Evolutionary conservation across 176 grass and related monocot genomes (phyloP).

Genomic region (Triticum dicoccoides): DNA sequence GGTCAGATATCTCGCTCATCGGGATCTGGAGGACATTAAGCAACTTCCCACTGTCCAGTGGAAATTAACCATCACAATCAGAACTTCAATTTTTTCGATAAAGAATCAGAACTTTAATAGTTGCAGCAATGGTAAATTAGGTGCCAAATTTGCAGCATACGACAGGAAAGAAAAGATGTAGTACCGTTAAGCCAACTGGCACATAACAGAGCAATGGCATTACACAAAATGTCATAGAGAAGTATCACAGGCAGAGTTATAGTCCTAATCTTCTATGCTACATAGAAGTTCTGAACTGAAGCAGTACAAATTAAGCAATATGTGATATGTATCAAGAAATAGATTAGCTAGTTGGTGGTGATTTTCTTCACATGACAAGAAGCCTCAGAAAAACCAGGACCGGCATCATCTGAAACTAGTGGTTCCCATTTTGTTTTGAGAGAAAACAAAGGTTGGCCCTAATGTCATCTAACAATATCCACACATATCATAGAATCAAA

Average conservation of each 20-base stretch:
- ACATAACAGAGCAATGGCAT: background rate
- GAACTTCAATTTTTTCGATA: background rate
- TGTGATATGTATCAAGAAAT: background rate
- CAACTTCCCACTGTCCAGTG: conserved; percentile 35
- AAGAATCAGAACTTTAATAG: background rate
- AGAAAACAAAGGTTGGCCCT: background rate
- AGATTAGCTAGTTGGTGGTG: background rate
- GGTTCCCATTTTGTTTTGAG: background rate
- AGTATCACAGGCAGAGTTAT: background rate
- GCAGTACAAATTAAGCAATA: background rate
- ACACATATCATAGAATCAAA: background rate
- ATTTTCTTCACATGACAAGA: background rate
- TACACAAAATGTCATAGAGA: background rate
- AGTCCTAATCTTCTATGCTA: background rate
- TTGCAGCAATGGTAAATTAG: background rate
- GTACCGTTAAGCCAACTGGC: background rate
- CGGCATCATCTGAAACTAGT: background rate
- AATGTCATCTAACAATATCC: background rate
- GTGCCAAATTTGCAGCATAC: background rate
- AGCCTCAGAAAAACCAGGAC: background rate
- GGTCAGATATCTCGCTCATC: conserved; percentile 54
- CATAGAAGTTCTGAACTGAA: background rate
- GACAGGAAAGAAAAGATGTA: background rate
- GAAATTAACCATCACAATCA: background rate
- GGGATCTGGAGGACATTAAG: conserved; percentile 55